Evolutionary conservation across 371 early-diverging fungal genomes (phyloP).

Genomic region (Rhizopus microsporus): DNA sequence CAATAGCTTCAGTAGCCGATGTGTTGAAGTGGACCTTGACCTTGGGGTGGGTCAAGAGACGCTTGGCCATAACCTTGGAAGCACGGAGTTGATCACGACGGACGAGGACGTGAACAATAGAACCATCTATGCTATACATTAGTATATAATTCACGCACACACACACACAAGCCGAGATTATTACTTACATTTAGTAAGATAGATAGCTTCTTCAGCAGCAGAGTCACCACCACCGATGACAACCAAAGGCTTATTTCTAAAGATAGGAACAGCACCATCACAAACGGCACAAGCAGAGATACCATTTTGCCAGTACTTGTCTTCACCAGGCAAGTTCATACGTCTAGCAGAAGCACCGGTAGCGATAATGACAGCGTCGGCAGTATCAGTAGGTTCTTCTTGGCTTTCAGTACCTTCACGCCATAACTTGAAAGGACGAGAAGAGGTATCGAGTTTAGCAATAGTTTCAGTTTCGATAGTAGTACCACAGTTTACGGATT

Average conservation of each 20-base stretch:
- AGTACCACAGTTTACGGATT: conserved; percentile 44
- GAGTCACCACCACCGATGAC: conserved; percentile 99
- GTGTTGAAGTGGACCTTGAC: conserved; percentile 93
- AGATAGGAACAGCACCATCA: conserved; percentile 98
- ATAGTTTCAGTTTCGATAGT: conserved; percentile 89
- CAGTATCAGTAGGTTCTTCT: conserved; percentile 67
- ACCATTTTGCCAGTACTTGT: conserved; percentile 71
- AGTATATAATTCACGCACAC: not conserved
- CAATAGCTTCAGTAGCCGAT: conserved; percentile 81
- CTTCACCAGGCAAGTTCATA: conserved; percentile 69
- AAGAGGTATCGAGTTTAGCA: conserved; percentile 76
- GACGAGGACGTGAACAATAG: conserved; percentile 92
- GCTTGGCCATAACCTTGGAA: conserved; percentile 93
- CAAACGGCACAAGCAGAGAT: conserved; percentile 99
- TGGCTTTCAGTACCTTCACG: conserved; percentile 77
- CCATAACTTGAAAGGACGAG: conserved; percentile 91
- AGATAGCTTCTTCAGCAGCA: conserved; percentile 98
- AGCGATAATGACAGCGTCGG: conserved; percentile 92
- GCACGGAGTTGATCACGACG: conserved; percentile 97
- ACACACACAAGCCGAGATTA: not conserved
- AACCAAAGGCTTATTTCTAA: conserved; percentile 89
- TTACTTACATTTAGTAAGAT: conserved; percentile 80
- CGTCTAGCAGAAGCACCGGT: conserved; percentile 99
- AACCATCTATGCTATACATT: conserved; percentile 55
- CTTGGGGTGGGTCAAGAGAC: conserved; percentile 84